phyloP scores from a whole-genome alignment of 345 rosid species.

The Euclidium syriacum region DNA sequence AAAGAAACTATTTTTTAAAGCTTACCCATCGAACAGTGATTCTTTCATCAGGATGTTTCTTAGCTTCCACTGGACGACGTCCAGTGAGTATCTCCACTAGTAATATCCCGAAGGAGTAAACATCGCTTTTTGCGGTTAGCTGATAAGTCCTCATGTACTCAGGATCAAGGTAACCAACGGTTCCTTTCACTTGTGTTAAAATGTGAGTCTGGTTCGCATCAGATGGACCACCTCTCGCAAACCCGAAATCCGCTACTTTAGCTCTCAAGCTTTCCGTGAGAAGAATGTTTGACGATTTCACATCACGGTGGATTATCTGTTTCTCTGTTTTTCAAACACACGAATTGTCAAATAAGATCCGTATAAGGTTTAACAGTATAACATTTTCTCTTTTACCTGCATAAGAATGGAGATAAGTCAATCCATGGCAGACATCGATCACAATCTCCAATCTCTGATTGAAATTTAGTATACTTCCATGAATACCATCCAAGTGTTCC shows the following conservation, averaged over 20 bases:
- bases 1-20: conserved; percentile 9
- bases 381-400: conserved; percentile 46
- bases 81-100: conserved; percentile 85
- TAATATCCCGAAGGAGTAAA: conserved; percentile 82
- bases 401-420: conserved; percentile 86
- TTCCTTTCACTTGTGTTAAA: conserved; percentile 90
- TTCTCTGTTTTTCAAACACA: conserved; percentile 47
- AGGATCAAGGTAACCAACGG: conserved; percentile 94
- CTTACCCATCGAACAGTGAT: conserved; percentile 92
- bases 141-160: conserved; percentile 94
- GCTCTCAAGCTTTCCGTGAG: conserved; percentile 91
- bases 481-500: conserved; percentile 90
- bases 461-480: conserved; percentile 69
- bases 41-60: conserved; percentile 52
- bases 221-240: conserved; percentile 70
- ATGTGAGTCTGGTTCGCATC: conserved; percentile 67
- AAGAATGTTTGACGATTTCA: conserved; percentile 92
- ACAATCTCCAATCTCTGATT: conserved; percentile 89
- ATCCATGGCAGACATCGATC: conserved; percentile 92
- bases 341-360: neutral
- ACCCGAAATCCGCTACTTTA: conserved; percentile 95
- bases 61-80: conserved; percentile 85
- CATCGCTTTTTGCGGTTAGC: conserved; percentile 89
- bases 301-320: conserved; percentile 91
- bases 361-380: neutral